Evolutionary conservation across 805 yeast species (phyloP).

Genomic region (Saccharomycopsis javanensis): DNA sequence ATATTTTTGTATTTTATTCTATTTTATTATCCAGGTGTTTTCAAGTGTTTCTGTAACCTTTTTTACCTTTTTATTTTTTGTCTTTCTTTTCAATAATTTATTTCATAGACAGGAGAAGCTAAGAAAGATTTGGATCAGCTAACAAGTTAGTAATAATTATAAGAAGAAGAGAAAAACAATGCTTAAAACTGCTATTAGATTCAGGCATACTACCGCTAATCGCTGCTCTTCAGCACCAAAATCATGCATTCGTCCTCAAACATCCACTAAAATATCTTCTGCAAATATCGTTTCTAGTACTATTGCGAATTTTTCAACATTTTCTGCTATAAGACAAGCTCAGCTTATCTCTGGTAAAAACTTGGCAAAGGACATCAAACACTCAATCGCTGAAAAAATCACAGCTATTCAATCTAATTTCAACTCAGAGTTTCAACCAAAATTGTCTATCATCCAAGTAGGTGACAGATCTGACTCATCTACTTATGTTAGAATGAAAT

Average conservation of each 20-base stretch:
- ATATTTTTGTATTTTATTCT: neutral
- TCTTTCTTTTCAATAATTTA: neutral
- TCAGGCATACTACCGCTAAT: neutral
- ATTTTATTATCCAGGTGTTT: too few species aligned
- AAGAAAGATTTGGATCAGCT: too few species aligned
- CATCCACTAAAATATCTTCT: neutral
- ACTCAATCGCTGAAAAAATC: conserved; percentile 33
- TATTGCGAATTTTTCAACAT: conserved; percentile 1
- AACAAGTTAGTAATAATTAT: neutral
- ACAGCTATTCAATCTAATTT: conserved; percentile 29
- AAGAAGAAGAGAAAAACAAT: neutral
- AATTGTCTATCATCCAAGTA: conserved; percentile 77
- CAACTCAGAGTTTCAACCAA: conserved; percentile 55
- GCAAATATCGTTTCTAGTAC: neutral
- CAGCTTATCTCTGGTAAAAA: conserved; percentile 27
- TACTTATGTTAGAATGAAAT: conserved; percentile 84
- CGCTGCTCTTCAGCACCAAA: neutral
- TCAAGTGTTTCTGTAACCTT: too few species aligned
- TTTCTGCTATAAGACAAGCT: conserved; percentile 1
- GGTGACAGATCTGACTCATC: conserved; percentile 86
- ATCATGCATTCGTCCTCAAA: neutral
- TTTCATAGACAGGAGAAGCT: too few species aligned
- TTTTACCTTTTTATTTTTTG: too few species aligned
- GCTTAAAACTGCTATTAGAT: neutral
- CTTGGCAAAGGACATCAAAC: conserved; percentile 26